These are phyloP conservation scores for Ustilago esculenta DNA, from an alignment of 1,284 basidiomycete species.

Conservation along the genomic window DNA sequence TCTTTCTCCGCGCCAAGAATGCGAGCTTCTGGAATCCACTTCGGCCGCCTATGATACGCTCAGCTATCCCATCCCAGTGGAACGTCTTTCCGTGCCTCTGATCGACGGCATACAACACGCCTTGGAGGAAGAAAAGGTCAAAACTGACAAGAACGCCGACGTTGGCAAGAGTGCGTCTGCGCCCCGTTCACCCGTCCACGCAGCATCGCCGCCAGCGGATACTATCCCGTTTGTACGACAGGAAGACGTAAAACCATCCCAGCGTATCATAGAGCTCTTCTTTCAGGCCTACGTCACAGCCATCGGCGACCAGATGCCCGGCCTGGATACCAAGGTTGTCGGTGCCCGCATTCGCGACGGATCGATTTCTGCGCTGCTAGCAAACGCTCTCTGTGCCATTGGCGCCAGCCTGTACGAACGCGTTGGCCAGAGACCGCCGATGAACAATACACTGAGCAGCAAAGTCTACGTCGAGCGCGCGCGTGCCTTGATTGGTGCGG, in stretches of 20 bases:
- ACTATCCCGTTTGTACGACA: constrained; percentile 20
- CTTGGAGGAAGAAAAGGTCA: not conserved
- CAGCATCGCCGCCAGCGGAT: constrained; percentile 6
- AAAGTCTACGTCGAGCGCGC: constrained; percentile 25
- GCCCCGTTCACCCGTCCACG: constrained; percentile 3
- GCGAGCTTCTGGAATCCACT: constrained; percentile 17
- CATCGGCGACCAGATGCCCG: constrained; percentile 42
- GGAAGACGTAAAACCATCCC: constrained; percentile 31
- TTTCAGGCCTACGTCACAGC: constrained; percentile 22
- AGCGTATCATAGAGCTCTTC: constrained; percentile 16
- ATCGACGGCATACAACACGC: constrained; percentile 11
- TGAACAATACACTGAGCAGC: constrained; percentile 21
- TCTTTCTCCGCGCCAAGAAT: constrained; percentile 13
- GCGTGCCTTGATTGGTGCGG: constrained; percentile 31
- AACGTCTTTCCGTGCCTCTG: constrained; percentile 28
- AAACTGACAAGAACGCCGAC: not conserved
- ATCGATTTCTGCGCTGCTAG: constrained; percentile 33
- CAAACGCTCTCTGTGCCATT: constrained; percentile 39
- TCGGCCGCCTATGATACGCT: constrained; percentile 30
- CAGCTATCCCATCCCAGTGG: constrained; percentile 39
- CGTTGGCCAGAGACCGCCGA: constrained; percentile 3
- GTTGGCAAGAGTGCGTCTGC: not conserved
- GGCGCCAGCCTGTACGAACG: constrained; percentile 36
- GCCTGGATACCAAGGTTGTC: constrained; percentile 28
- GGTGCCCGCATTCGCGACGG: constrained; percentile 21